Evolutionary conservation across 1,284 basidiomycete species (phyloP).

Genomic region (Boletus mariae): DNA sequence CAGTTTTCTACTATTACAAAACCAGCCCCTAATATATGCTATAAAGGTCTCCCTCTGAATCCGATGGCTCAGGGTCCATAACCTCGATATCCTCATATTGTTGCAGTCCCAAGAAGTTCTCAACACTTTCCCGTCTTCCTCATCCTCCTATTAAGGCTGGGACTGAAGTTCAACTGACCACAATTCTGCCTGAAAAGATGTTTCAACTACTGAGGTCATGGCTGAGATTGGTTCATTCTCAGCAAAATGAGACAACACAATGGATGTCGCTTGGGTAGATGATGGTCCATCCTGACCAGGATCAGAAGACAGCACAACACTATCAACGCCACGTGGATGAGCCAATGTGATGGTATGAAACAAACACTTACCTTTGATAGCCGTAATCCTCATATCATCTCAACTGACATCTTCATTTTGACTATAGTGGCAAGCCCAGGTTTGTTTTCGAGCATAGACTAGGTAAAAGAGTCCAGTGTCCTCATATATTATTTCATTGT

Average conservation of each 20-base stretch:
- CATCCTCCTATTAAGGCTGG: neutral
- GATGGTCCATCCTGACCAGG: neutral
- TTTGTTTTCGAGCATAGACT: no score
- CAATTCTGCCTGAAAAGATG: constrained; percentile 17
- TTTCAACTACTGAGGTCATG: neutral
- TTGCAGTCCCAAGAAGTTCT: constrained; percentile 5
- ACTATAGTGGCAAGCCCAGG: no score
- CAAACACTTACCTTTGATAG: constrained; percentile 13
- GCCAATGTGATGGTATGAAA: neutral
- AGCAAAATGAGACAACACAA: constrained; percentile 16
- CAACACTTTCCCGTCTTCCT: neutral
- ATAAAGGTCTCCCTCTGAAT: constrained; percentile 20
- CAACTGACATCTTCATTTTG: no score
- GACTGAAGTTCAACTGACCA: constrained; percentile 20
- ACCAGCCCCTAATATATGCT: no score
- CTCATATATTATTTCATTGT: no score
- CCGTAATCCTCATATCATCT: neutral
- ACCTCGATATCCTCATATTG: constrained; percentile 15
- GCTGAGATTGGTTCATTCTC: constrained; percentile 1
- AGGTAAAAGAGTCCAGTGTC: no score
- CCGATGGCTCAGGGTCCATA: constrained; percentile 12
- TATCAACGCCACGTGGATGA: constrained; percentile 3
- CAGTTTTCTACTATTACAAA: no score
- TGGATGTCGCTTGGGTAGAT: constrained; percentile 26
- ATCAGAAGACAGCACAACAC: constrained; percentile 6